Conservation (phyloP, 306 rosid genomes). For the Betula pendula region DNA sequence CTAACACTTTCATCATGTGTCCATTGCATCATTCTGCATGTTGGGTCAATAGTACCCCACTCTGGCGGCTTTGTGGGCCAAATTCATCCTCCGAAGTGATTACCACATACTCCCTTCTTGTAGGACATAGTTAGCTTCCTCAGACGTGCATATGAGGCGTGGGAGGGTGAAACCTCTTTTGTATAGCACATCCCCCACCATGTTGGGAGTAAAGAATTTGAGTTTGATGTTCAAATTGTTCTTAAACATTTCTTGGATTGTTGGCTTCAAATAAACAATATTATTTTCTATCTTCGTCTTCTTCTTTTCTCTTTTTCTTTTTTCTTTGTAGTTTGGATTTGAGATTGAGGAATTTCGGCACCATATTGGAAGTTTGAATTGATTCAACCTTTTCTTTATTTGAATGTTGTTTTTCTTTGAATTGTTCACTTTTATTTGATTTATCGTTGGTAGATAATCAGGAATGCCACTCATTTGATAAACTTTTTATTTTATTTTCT, state of each 20-base stretch:
- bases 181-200: no score
- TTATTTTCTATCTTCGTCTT: no score
- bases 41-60: no score
- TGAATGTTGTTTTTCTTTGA: not conserved
- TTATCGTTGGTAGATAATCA: not conserved
- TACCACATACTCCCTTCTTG: no score
- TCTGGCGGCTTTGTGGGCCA: no score
- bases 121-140: no score
- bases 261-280: not conserved
- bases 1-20: no score
- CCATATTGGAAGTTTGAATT: not conserved
- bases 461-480: not conserved
- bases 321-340: not conserved
- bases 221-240: conserved; percentile 6
- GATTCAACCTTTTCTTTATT: not conserved
- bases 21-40: no score
- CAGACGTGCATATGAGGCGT: no score
- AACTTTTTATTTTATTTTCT: not conserved
- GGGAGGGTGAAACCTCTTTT: no score
- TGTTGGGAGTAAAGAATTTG: not conserved
- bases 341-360: conserved; percentile 2
- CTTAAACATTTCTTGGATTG: not conserved
- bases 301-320: not conserved
- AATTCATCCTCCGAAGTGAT: no score
- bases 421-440: not conserved